Evolutionary conservation across 768 basidiomycete genomes (phyloP).

Genomic region (Pleurotus cornucopiae): DNA sequence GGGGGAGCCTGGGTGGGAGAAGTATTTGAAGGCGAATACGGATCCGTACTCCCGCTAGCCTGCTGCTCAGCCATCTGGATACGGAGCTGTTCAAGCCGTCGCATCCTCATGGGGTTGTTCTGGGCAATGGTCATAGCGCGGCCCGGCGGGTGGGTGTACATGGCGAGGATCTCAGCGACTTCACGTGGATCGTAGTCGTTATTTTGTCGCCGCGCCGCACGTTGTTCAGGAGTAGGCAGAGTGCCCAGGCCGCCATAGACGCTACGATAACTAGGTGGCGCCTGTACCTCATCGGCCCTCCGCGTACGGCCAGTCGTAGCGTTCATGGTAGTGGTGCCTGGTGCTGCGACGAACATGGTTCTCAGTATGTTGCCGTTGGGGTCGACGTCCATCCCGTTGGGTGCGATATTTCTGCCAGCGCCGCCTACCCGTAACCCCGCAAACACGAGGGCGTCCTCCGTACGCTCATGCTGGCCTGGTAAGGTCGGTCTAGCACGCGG

Average conservation of each 20-base stretch:
- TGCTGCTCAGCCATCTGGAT: not conserved
- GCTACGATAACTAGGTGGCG: not conserved
- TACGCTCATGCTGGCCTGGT: not conserved
- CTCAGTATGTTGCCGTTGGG: not conserved
- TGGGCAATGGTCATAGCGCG: not conserved
- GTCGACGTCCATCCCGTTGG: not conserved
- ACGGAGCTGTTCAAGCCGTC: not conserved
- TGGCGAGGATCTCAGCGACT: not conserved
- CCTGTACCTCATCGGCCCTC: not conserved
- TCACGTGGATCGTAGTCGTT: not conserved
- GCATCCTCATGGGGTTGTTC: not conserved
- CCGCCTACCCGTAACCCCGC: constrained; percentile 2
- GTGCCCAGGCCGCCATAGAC: not conserved
- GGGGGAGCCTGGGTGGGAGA: not conserved
- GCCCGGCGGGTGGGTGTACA: not conserved
- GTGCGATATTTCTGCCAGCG: not conserved
- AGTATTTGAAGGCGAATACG: not conserved
- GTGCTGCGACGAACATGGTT: not conserved
- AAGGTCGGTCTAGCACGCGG: not conserved
- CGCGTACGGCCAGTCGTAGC: not conserved
- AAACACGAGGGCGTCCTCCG: not conserved
- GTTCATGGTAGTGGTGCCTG: not conserved
- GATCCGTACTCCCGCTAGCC: not conserved
- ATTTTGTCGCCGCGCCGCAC: not conserved
- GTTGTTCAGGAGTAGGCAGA: not conserved